These are phyloP conservation scores for Smallanthus sonchifolius DNA, from an alignment of 129 eudicot genomes.

Conservation along the genomic window DNA sequence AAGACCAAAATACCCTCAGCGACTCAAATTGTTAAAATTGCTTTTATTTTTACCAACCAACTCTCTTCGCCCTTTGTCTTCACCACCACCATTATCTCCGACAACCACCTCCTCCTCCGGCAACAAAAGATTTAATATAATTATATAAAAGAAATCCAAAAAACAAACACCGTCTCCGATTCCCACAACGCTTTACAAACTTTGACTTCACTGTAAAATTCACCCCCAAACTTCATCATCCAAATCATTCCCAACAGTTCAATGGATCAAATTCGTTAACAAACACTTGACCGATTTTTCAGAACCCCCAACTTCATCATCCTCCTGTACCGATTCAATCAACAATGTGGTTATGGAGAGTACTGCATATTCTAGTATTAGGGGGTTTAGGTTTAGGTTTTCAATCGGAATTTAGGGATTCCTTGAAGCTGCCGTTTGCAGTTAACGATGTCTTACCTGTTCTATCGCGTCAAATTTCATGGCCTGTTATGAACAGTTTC, in stretches of 20 bases:
- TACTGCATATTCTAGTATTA: slow-evolving; percentile 32
- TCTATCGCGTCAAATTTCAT: slow-evolving; percentile 73
- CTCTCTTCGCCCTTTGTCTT: too few species aligned
- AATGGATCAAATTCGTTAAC: slow-evolving; percentile 24
- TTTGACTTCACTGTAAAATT: slow-evolving; percentile 25
- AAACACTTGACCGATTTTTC: background rate
- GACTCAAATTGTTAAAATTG: too few species aligned
- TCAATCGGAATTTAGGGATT: slow-evolving; percentile 42
- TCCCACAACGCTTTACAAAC: slow-evolving; percentile 12
- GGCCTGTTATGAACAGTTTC: slow-evolving; percentile 80
- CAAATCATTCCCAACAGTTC: slow-evolving; percentile 15
- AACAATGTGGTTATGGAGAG: slow-evolving; percentile 33
- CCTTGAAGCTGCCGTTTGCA: slow-evolving; percentile 68
- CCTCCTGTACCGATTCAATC: background rate
- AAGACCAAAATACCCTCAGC: too few species aligned
- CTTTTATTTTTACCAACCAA: too few species aligned
- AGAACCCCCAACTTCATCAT: slow-evolving; percentile 8
- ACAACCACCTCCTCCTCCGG: too few species aligned
- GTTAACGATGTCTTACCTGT: slow-evolving; percentile 77
- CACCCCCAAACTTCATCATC: background rate
- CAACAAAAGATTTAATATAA: background rate
- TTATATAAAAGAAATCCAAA: background rate
- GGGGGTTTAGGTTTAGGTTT: slow-evolving; percentile 53
- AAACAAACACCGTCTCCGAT: background rate
- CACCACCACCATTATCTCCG: too few species aligned